Evolutionary conservation across 805 yeast genomes (phyloP).

Genomic region (Babjeviella inositovora): DNA sequence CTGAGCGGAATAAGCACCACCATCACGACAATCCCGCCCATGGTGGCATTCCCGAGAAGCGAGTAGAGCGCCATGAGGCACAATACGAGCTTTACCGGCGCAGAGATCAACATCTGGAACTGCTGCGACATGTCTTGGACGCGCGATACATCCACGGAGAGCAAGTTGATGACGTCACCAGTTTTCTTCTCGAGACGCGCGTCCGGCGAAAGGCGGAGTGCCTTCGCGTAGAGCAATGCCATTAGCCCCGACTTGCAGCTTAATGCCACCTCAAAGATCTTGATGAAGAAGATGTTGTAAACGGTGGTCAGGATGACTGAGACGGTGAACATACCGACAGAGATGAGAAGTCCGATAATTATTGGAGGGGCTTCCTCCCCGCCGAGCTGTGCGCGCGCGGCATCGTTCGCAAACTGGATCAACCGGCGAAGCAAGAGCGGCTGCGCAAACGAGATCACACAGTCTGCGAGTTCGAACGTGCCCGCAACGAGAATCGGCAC

Average conservation of each 20-base stretch:
- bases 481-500: constrained; percentile 14
- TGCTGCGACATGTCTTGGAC: constrained; percentile 43
- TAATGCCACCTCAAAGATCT: constrained; percentile 43
- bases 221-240: constrained; percentile 54
- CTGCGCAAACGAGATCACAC: constrained; percentile 23
- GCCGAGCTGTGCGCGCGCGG: constrained; percentile 10
- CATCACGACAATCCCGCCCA: constrained; percentile 40
- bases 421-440: constrained; percentile 40
- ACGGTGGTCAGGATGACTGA: constrained; percentile 45
- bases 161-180: constrained; percentile 68
- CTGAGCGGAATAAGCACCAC: constrained; percentile 42
- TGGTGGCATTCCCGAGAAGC: constrained; percentile 39
- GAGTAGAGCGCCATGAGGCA: constrained; percentile 37
- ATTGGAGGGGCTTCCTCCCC: too few species aligned
- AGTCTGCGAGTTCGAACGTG: constrained; percentile 18
- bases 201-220: constrained; percentile 51
- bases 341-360: constrained; percentile 45
- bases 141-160: constrained; percentile 61
- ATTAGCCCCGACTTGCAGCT: constrained; percentile 50
- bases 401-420: constrained; percentile 16
- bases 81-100: constrained; percentile 38
- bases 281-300: constrained; percentile 52
- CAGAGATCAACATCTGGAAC: constrained; percentile 36
- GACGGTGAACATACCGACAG: constrained; percentile 44
- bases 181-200: constrained; percentile 44